Evolutionary conservation across 768 basidiomycete species (phyloP), one percentile per base, ranked within the genome.

Genomic region (Asterophora lycoperdoides): DNA sequence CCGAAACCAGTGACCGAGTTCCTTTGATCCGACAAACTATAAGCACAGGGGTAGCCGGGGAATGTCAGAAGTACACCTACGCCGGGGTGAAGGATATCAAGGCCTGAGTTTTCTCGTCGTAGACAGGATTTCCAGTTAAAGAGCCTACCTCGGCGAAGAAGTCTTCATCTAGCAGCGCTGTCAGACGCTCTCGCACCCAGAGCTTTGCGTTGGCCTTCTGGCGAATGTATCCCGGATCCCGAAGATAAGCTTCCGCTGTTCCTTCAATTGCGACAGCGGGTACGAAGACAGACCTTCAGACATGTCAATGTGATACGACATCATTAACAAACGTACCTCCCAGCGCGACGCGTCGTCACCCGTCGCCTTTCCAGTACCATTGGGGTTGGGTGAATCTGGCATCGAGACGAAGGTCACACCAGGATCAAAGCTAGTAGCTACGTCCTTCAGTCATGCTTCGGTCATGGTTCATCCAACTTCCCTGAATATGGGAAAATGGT

Each of bases 131-230:
- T 19, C 71, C 71, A 23, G 68, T 69, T 5, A 72, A 60, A 2
- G 68, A 69, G 19, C 69, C 69, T 23, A 71, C 56, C 54, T 72
- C 71, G 11, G 48, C 48, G 38, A 71, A 71, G 14, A 66, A 67
- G 34, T 58, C 60, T 37, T 56, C 43, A 38, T 72, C 71, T 9
- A 71, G 58, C 10, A 72, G 56, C 1, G 56, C 54, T 9, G 52
- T 49, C 8, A 72, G 55, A n/a, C 71, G 67, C 50, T 72, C 69
- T 13, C 68, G 68, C 40, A 72, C 68, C 71, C 71, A 72, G 8
- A 72, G 61, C 39, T 72, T 72, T 11, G 59, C 60, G 46, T 67
- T 67, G 3, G 60, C 61, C 46, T 68, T 70, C 53, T 72, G 71
- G 11, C 71, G 62, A 19, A 65, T 61, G 49, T 72, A 72, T 36